Evolutionary conservation across 768 basidiomycete genomes (phyloP), one percentile per base, ranked within the genome.

Genomic region (Amanita thiersii): DNA sequence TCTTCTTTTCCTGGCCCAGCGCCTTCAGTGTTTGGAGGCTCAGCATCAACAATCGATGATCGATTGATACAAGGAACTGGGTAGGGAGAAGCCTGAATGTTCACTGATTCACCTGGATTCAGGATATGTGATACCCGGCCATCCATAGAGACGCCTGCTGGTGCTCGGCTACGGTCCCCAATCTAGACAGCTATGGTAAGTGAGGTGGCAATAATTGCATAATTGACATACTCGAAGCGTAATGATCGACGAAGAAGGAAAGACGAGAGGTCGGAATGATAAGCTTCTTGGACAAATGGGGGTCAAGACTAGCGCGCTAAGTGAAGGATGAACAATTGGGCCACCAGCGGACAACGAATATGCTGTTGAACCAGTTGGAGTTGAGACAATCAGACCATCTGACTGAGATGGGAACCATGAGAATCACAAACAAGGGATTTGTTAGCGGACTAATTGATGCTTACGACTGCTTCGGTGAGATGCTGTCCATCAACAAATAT

Each of bases 311-410:
- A 96, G 72, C 1, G 91, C 87, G 45, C 86, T 86, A 28, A 93
- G 66, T 2, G 87, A 88, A 2, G 93, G 93, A 48, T 96, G 93
- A 0, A 96, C 90, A 50, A 97, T 96, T 3, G 93, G 93, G 18
- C 93, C 93, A 24, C 93, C 93, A 0, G 92, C 88, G 2, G 91
- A 94, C 17, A 97, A 71, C 1, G 92, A 96, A 61, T 97, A 96
- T 11, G 93, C 93, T 2, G 93, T 96, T 15, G 92, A 96, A 4
- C 93, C 93, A 2, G 93, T 97, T 15, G 93, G 93, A 1, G 93
- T 97, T 5, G 91, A 91, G 40, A 97, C 79, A 43, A 96, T 91
- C 45, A 96, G 66, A 26, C 93, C 92, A 52, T 96, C 92, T 25
- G 90, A 89, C 91, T 93, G 54, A 20, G n/a, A n/a, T n/a, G 18